Evolutionary conservation across 768 basidiomycete species (phyloP), one percentile per base, ranked within the genome.

Genomic region (Pleurotus salmoneostramineus): DNA sequence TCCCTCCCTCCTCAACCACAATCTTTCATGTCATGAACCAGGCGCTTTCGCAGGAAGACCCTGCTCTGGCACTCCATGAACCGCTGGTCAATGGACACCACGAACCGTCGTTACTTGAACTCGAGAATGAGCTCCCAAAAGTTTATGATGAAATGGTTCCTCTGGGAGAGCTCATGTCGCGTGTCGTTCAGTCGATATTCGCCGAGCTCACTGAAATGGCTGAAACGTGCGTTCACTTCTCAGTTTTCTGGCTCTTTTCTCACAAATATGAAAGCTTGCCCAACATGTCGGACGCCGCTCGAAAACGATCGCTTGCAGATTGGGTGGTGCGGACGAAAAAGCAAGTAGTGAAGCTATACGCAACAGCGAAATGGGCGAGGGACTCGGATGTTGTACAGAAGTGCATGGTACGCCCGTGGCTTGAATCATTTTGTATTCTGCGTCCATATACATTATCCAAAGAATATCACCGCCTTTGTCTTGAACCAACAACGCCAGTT

Each of bases 241-340:
- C 48, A 37, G 40, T 40, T 43, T 36, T 56, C 48, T 45, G 11
- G 49, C 15, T 8, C 34, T 58, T 7, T 34, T 43, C 36, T 60
- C 21, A 58, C 12, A 57, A 31, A 46, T 43, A 42, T 43, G 57
- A 15, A 58, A 87, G 85, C 14, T 82, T 93, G 76, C 91, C 90
- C 45, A 87, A 87, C 66, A 89, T 89, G 87, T 91, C 90, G 11
- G 91, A 93, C 64, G 73, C 72, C 17, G 88, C 85, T 50, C 82
- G 93, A 52, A 95, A 95, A 65, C 84, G 90, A 36, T 84, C 81
- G 14, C 73, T 95, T 34, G 91, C 91, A 2, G 92, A 95, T 62
- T 95, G 90, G 83, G 92, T 93, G 0, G 88, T 93, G n/a, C 86
- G 88, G 68, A 91, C 83, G 4, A 91, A 95, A 72, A 89, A 93